Base-by-base conservation (phyloP, 495 filamentous ascomycete species). In the Bombardia bombarda region DNA sequence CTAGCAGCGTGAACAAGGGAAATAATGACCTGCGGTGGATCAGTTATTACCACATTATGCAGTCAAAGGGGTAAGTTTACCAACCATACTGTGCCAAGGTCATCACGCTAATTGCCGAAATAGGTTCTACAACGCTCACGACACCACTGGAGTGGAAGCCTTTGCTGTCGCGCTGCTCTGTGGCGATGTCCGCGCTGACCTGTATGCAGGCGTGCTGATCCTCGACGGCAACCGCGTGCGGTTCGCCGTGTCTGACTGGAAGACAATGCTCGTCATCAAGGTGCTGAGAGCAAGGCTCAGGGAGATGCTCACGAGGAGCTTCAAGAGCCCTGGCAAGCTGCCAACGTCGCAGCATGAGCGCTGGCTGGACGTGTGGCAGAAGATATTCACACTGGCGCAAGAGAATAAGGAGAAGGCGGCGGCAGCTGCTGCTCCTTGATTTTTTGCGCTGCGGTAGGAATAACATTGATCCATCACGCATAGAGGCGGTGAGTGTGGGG, bases 1-100 rank as follows among this genome's bases (percentile, higher is more conserved):
- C 87, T 1, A 83, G 78, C 12, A 92, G 87, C 0, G 84, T 97
- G 37, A 95, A 93, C 59, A 86, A 89, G 58, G 75, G 69, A 16
- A 66, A 73, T 17, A 70, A 78, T 12, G 69, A 75, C 14, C 57
- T 84, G n/a, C 78, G 78, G 54, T 95, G 84, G 81, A 61, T 97
- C 33, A 87, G 84, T 1, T 98, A 90, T 59, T 96, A 98, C 60
- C 82, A 90, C 49, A 94, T 96, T 46, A 94, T 96, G 89, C 88
- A 95, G 62, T 82, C 83, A 19, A 92, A 84, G 51, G 73, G 78
- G 69, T 83, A 73, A 50, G 73, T 60, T 6, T 10, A 30, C 26
- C 7, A 30, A 30, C 26, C 7, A 5, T 32, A 17, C 3, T 41
- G 10, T 7, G 4, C 17, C 12, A 10, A 7, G 24, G 28, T 40